Evolutionary conservation across 495 filamentous ascomycete genomes (phyloP).

Genomic region (Echria macrotheca): DNA sequence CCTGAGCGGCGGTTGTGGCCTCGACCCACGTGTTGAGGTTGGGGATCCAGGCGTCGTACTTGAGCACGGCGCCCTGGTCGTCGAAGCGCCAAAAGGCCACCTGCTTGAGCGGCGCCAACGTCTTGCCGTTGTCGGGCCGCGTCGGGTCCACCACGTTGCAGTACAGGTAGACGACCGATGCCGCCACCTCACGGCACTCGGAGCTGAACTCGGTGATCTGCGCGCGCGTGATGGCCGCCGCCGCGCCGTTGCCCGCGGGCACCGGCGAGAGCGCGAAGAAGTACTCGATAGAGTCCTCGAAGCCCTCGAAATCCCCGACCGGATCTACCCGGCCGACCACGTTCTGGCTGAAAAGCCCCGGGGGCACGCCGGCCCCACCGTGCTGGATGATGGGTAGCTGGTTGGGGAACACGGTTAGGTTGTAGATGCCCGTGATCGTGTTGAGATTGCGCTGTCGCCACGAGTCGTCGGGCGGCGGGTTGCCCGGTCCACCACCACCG

Average conservation of each 20-base stretch:
- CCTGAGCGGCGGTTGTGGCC: constrained; percentile 15
- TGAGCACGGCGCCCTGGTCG: constrained; percentile 26
- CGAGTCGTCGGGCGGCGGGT: neutral
- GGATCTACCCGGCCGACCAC: constrained; percentile 32
- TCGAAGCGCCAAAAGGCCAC: constrained; percentile 36
- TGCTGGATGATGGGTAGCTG: constrained; percentile 30
- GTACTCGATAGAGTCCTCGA: constrained; percentile 36
- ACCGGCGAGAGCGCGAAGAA: constrained; percentile 36
- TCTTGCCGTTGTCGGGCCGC: constrained; percentile 20
- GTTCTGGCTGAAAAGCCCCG: constrained; percentile 32
- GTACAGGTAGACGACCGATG: constrained; percentile 34
- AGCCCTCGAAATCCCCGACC: constrained; percentile 33
- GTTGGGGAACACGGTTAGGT: constrained; percentile 37
- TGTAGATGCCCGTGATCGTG: constrained; percentile 35
- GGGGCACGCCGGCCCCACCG: constrained; percentile 27
- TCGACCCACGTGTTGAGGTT: constrained; percentile 30
- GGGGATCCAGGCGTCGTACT: constrained; percentile 35
- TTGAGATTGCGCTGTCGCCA: constrained; percentile 29
- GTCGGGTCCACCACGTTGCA: constrained; percentile 26
- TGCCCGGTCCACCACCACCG: too few relatives aligned
- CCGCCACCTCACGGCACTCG: constrained; percentile 26
- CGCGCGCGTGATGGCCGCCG: constrained; percentile 27
- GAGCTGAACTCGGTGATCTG: constrained; percentile 33
- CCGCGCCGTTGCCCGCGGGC: constrained; percentile 20
- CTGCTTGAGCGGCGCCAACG: constrained; percentile 29